phyloP scores from a whole-genome alignment of 306 rosid genomes.

The cucumber (Cucumis sativus) region Cucumber_9930_V3 NC_026661.2:19022001-19022500 shows the following conservation, averaged over 20 bases:
- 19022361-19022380: neutral
- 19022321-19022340: neutral
- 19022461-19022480: too few species aligned
- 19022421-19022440: too few species aligned
- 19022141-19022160: neutral
- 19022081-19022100: neutral
- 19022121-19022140: neutral
- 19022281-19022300: neutral
- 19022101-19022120: neutral
- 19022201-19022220: slow-evolving; percentile 7
- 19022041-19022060: slow-evolving; percentile 1
- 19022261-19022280: neutral
- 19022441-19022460: too few species aligned
- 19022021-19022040: neutral
- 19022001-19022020: neutral
- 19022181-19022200: neutral
- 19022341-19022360: neutral
- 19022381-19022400: neutral
- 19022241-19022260: neutral
- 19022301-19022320: neutral
- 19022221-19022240: neutral
- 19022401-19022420: too few species aligned
- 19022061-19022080: slow-evolving; percentile 1
- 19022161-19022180: neutral
- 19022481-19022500: too few species aligned